Percentiles rank a stretch among this genome's conserved stretches.
Evolutionary conservation across 305 asterid genomes (phyloP).

Genomic region (Stenogyne calaminthoides): DNA sequence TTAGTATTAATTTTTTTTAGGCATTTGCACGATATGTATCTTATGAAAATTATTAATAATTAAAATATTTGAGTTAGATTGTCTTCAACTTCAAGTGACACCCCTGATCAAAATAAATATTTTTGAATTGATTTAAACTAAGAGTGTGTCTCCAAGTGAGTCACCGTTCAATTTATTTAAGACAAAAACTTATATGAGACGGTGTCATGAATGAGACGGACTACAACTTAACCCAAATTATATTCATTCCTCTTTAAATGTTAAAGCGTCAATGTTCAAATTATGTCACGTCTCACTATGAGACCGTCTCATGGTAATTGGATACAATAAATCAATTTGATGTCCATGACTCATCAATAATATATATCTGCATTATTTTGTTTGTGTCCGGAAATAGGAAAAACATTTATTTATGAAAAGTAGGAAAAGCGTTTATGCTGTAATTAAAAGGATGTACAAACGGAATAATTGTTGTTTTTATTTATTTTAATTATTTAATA

Average conservation of each 20-base stretch:
- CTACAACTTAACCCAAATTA: no score
- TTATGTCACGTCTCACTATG: no score
- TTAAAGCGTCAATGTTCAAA: no score
- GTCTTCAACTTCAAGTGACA: no score
- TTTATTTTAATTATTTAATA: no score
- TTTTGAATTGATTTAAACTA: not conserved
- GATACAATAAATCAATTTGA: not conserved
- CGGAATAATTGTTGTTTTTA: not conserved
- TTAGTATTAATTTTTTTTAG: no score
- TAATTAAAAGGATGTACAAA: not conserved
- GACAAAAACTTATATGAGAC: no score
- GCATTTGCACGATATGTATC: no score
- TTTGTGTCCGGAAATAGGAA: not conserved
- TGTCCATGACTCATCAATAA: not conserved
- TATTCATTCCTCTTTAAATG: no score
- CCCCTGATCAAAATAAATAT: not conserved
- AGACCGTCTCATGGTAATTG: no score
- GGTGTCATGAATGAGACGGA: no score
- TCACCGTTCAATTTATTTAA: not conserved
- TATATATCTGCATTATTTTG: not conserved
- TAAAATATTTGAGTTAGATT: no score
- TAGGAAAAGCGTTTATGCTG: slow-evolving; percentile 2
- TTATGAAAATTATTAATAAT: not conserved
- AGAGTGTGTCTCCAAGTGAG: not conserved
- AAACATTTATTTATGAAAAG: not conserved